Evolutionary conservation across 2,329 filamentous ascomycete genomes (phyloP).

Genomic region (Paecilomyces formosus): DNA sequence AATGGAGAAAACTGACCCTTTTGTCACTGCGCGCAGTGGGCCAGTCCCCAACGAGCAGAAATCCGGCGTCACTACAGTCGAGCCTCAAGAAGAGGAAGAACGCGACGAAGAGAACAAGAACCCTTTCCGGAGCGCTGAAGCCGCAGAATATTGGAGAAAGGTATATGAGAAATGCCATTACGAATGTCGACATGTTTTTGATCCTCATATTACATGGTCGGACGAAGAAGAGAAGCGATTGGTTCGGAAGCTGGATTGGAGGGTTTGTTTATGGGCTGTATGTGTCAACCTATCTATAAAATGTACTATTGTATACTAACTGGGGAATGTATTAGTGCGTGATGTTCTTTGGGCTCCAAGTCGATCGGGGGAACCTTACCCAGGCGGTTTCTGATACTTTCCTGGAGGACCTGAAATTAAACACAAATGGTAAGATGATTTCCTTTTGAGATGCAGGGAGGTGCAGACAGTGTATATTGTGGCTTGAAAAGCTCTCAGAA

Average conservation of each 20-base stretch:
- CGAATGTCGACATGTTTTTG: constrained; percentile 3
- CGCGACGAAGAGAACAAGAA: background rate
- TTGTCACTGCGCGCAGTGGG: background rate
- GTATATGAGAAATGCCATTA: background rate
- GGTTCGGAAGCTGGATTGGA: constrained; percentile 5
- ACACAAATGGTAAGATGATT: constrained; percentile 17
- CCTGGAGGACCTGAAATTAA: constrained; percentile 32
- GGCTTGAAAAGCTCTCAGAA: background rate
- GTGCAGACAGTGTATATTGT: constrained; percentile 24
- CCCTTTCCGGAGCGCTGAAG: background rate
- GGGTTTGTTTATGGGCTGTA: constrained; percentile 16
- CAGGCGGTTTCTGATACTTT: constrained; percentile 54
- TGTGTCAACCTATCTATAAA: background rate
- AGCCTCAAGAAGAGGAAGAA: background rate
- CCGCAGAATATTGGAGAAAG: background rate
- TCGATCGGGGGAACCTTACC: constrained; percentile 51
- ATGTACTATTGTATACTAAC: constrained; percentile 3
- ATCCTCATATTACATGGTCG: constrained; percentile 5
- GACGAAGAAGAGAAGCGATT: constrained; percentile 5
- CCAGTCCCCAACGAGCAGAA: background rate
- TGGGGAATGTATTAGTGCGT: constrained; percentile 32
- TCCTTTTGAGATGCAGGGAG: no score
- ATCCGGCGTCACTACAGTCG: background rate
- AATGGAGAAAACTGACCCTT: background rate
- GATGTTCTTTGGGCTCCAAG: constrained; percentile 54